Evolutionary conservation across 306 rosid genomes (phyloP), one percentile per base, ranked within the genome.

Genomic region (Oemleria cerasiformis): DNA sequence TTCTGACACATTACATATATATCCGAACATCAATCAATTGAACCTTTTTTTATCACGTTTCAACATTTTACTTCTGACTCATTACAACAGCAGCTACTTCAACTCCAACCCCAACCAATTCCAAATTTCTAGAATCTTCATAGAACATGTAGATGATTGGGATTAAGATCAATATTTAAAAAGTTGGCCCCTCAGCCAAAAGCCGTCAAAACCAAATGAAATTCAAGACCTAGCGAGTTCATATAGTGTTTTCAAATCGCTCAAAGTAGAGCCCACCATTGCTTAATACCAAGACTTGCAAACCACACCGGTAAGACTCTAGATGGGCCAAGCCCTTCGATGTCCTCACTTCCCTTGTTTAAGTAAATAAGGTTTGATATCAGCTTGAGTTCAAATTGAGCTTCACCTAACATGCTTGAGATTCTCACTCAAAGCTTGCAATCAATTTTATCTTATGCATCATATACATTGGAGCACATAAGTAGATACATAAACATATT

Each of bases 311-410:
- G 38, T 12, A 4, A 2, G 63, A 25, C 63, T 57, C 14, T 38
- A 44, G 54, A 65, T 16, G 38, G 21, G 21, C 41, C 41, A 65
- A 45, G 20, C 38, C 34, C 70, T 65, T 65, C 20, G 55, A 65
- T 45, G 70, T 45, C 41, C 3, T 51, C 7, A 20, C 36, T 30
- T 30, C 36, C 3, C 41, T 15, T 65, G 42, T 44, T 65, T 23
- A 21, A 25, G 19, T 45, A 23, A 65, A 65, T 51, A 23, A 63
- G 55, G 49, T 65, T 47, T 65, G 41, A 30, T 65, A 20, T 45
- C 70, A 65, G 41, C 39, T 45, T 44, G 11, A 23, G 55, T 15
- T 23, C 53, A 65, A 12, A n/a, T 19, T 63, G 7, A 15, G 40
- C 55, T 20, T 25, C 36, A 1, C 36, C 36, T 30, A 30, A 30